A percentile compares a stretch with the other conserved stretches of the same genome.
phyloP scores from a whole-genome alignment of 345 rosid species.

The Litchi chinensis region DNA sequence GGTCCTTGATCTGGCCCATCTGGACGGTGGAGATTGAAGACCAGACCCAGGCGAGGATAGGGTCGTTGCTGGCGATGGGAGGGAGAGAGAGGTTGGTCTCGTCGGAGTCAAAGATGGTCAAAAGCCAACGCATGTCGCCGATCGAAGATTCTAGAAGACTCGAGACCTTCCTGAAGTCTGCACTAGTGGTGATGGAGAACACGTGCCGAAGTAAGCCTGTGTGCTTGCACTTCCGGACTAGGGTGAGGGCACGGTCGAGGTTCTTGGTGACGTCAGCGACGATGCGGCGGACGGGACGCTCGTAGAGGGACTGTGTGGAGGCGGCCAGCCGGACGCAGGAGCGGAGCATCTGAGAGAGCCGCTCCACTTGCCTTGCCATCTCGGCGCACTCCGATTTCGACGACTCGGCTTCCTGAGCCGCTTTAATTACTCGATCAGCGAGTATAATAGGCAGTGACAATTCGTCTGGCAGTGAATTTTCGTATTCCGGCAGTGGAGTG shows the following conservation, averaged over 20 bases:
- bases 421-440: constrained; percentile 50
- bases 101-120: constrained; percentile 50
- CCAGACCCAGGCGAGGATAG: constrained; percentile 76
- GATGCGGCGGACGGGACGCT: constrained; percentile 57
- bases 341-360: constrained; percentile 56
- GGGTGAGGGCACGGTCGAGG: constrained; percentile 58
- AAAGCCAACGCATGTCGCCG: constrained; percentile 61
- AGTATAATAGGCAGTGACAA: constrained; percentile 41
- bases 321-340: constrained; percentile 48
- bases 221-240: constrained; percentile 58
- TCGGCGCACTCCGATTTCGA: constrained; percentile 50
- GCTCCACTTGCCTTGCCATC: constrained; percentile 46
- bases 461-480: constrained; percentile 36
- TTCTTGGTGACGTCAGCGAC: constrained; percentile 54
- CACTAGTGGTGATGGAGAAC: constrained; percentile 54
- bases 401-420: constrained; percentile 43
- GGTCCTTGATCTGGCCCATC: constrained; percentile 50
- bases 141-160: constrained; percentile 53
- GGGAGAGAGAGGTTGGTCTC: constrained; percentile 50
- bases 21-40: constrained; percentile 47
- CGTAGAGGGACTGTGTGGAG: constrained; percentile 47
- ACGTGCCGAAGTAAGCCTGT: constrained; percentile 55
- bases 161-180: constrained; percentile 58
- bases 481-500: constrained; percentile 16
- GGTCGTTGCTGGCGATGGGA: constrained; percentile 69